phyloP scores from a whole-genome alignment of 805 yeast species.

The Ogataea trehalophila region DNA sequence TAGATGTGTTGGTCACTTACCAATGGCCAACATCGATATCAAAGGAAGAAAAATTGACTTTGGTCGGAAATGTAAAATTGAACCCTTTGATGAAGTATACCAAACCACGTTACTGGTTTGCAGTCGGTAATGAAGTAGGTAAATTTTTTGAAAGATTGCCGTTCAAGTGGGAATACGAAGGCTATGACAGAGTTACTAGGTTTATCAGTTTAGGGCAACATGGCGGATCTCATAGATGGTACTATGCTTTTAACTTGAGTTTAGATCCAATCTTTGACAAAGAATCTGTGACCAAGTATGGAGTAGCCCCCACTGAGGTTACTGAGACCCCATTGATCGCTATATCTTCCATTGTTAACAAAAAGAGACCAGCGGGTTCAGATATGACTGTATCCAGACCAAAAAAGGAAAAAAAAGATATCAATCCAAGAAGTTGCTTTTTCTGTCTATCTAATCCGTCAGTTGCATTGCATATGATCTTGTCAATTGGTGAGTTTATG shows the following conservation, averaged over 20 bases:
- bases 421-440: conserved; percentile 64
- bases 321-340: not conserved
- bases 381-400: not conserved
- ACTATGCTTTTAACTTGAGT: conserved; percentile 60
- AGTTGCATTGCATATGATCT: conserved; percentile 72
- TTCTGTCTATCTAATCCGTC: conserved; percentile 80
- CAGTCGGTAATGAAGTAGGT: conserved; percentile 46
- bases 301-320: conserved; percentile 5
- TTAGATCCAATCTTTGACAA: conserved; percentile 23
- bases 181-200: conserved; percentile 42
- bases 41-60: conserved; percentile 34
- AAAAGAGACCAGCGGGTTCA: not conserved
- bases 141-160: conserved; percentile 51
- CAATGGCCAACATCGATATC: conserved; percentile 59
- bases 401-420: conserved; percentile 31
- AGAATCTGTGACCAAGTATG: conserved; percentile 15
- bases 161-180: conserved; percentile 45
- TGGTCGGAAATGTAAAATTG: conserved; percentile 41
- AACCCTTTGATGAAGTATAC: conserved; percentile 41
- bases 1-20: conserved; percentile 54
- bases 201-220: conserved; percentile 62
- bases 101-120: conserved; percentile 66
- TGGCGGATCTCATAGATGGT: conserved; percentile 59
- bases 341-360: not conserved
- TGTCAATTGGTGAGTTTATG: conserved; percentile 61